Percentiles rank a stretch among this genome's conserved stretches.
These are phyloP conservation scores for Phytophthora nicotianae DNA, from an alignment of 352 stramenopile genomes.

Conservation along the genomic window DNA sequence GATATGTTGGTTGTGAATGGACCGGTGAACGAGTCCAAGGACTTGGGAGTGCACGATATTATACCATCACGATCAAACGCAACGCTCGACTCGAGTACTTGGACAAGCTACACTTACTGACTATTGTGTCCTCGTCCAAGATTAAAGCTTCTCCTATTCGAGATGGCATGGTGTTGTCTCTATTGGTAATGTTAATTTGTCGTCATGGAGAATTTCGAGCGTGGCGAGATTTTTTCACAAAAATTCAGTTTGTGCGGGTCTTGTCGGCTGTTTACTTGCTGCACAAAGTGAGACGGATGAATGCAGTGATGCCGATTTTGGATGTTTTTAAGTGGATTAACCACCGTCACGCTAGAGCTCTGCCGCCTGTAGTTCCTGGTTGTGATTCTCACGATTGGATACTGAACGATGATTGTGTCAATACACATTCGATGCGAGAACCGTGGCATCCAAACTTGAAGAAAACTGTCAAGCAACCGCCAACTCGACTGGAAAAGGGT, in stretches of 20 bases:
- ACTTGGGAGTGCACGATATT: conserved; percentile 34
- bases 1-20: conserved; percentile 37
- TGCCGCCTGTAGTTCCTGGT: conserved; percentile 50
- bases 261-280: conserved; percentile 27
- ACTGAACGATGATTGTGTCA: conserved; percentile 68
- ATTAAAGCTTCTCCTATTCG: conserved; percentile 30
- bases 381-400: conserved; percentile 53
- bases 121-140: conserved; percentile 52
- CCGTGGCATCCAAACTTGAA: conserved; percentile 54
- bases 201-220: neutral
- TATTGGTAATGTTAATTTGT: conserved; percentile 23
- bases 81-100: conserved; percentile 52
- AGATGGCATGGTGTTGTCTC: conserved; percentile 16
- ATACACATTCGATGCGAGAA: conserved; percentile 62
- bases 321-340: conserved; percentile 55
- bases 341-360: conserved; percentile 32
- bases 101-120: conserved; percentile 54
- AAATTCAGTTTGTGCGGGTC: neutral
- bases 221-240: neutral
- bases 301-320: conserved; percentile 49
- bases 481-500: conserved; percentile 40
- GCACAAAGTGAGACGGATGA: conserved; percentile 10
- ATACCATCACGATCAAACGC: conserved; percentile 42
- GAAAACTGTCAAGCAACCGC: neutral
- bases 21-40: conserved; percentile 36